Base-by-base conservation (phyloP, 805 yeast genomes). In the Metschnikowia gelsemii region DNA sequence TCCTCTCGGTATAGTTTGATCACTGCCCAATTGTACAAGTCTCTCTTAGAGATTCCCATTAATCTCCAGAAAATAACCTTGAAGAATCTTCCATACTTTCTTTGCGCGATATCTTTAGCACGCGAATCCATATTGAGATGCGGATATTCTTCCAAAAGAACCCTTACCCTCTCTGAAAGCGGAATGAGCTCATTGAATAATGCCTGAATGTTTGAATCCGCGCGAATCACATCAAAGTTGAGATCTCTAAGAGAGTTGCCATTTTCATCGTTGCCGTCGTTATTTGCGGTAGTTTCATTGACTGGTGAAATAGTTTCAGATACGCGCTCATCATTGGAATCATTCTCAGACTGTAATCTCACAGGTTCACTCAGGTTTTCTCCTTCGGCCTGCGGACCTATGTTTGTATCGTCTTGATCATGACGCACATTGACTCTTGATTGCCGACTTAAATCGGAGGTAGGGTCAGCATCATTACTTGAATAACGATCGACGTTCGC, bases 21-120 rank as follows among this genome's bases (percentile, higher is more conserved):
- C 13, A 79, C 79, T 12, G 75, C 78, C 65, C 79, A 74, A 56
- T 77, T 66, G 52, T 69, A 72, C 39, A 82, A 50, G 46, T 81
- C 79, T 7, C 57, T 50, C 35, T 54, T 64, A 2, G 71, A 52
- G 25, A 82, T 67, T 1, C 85, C 84, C 82, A 82, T 76, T 4
- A 76, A 19, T 28, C 56, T 58, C 84, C 85, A 81, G 56, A 76
- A 76, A 0, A 73, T 12, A 46, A 50, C 52, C 57, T 63, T 59
- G 50, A 66, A 47, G 35, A 57, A 7, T 24, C 47, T 42, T 13
- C 63, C 55, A 56, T 58, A 67, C 45, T 57, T 75, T 24, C 46
- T 39, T 12, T 61, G 51, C 4, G 79, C 69, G 3, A 59, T 47
- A 21, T 61, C 63, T 22, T 56, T 64, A 0, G 82, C 84, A 12